Conservation (phyloP, 768 basidiomycete genomes). For the Psilocybe cyanescens region DNA sequence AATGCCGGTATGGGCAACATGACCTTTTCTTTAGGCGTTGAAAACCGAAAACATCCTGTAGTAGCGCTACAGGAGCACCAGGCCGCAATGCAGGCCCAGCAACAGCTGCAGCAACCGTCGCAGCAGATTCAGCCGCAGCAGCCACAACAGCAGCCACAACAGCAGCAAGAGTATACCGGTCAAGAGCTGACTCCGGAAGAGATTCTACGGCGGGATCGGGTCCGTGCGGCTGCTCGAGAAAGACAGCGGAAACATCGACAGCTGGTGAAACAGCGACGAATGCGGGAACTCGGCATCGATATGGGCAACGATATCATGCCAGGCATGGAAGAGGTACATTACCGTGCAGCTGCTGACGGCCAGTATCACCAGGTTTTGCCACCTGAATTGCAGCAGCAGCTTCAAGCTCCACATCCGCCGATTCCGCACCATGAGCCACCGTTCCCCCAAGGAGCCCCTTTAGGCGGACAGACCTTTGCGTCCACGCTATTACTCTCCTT, state of each 20-base stretch:
- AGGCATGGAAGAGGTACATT: slow-evolving; percentile 69
- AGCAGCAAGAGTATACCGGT: slow-evolving; percentile 21
- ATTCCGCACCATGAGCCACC: slow-evolving; percentile 54
- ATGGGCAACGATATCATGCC: slow-evolving; percentile 77
- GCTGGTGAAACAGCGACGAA: slow-evolving; percentile 77
- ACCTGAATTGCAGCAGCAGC: slow-evolving; percentile 40
- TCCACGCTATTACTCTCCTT: slow-evolving; percentile 78
- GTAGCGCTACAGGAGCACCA: slow-evolving; percentile 25
- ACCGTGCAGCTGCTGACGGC: slow-evolving; percentile 54
- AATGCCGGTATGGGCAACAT: slow-evolving; percentile 45
- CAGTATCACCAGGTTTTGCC: slow-evolving; percentile 48
- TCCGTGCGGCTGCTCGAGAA: slow-evolving; percentile 78
- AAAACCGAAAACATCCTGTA: slow-evolving; percentile 30
- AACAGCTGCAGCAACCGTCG: slow-evolving; percentile 25
- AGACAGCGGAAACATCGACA: slow-evolving; percentile 83
- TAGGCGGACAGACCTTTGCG: slow-evolving; percentile 79
- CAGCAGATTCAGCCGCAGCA: slow-evolving; percentile 24
- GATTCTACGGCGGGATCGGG: slow-evolving; percentile 64
- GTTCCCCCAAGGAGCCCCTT: slow-evolving; percentile 58
- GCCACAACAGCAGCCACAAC: slow-evolving; percentile 17
- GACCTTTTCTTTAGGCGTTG: slow-evolving; percentile 37
- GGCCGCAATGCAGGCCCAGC: slow-evolving; percentile 20
- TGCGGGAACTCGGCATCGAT: slow-evolving; percentile 81
- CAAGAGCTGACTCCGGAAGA: slow-evolving; percentile 63
- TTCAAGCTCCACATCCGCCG: slow-evolving; percentile 38